Evolutionary conservation across 441 rosid genomes (phyloP).

Genomic region (Populus hybrid): DNA sequence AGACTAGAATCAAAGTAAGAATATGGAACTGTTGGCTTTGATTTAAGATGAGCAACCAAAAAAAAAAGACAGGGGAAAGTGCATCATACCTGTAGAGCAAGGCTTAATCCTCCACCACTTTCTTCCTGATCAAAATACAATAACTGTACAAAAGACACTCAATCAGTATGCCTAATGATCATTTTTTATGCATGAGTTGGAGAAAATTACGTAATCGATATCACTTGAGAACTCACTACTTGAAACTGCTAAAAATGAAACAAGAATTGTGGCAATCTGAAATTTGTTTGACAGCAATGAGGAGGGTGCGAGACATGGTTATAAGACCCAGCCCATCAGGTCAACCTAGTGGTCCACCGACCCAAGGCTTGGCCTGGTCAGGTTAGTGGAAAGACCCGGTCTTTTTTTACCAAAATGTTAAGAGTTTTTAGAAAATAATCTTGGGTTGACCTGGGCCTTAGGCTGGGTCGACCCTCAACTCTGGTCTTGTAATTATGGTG

Average conservation of each 20-base stretch:
- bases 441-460: too few species aligned
- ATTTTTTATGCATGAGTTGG: not conserved
- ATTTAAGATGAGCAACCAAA: not conserved
- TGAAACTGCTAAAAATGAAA: not conserved
- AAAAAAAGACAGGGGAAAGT: not conserved
- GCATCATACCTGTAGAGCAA: constrained; percentile 72
- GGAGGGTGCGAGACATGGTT: not conserved
- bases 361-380: too few species aligned
- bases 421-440: too few species aligned
- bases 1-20: not conserved
- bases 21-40: not conserved
- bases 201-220: not conserved
- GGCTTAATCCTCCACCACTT: constrained; percentile 81
- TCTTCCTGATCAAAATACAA: constrained; percentile 83
- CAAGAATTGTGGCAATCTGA: not conserved
- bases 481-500: too few species aligned
- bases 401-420: too few species aligned
- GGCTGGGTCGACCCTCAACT: too few species aligned
- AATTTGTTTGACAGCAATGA: not conserved
- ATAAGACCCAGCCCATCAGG: too few species aligned
- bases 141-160: constrained; percentile 58
- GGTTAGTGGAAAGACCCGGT: too few species aligned
- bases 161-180: constrained; percentile 6
- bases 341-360: too few species aligned
- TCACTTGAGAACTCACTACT: not conserved